Base-by-base conservation (phyloP, 371 early-diverging fungal species). In the Mucor velutinosus region DNA sequence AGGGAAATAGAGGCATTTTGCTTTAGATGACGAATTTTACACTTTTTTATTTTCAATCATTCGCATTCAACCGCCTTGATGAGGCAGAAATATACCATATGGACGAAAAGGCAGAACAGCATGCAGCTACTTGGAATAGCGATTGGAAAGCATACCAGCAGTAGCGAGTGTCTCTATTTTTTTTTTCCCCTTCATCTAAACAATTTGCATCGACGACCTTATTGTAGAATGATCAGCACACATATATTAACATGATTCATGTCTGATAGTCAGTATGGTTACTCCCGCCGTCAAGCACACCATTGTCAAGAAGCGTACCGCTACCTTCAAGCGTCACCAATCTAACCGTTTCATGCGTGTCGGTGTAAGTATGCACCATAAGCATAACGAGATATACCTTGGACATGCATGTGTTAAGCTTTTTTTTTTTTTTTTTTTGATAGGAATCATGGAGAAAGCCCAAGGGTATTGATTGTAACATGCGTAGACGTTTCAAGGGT, bases 391-490 rank as follows among this genome's bases (percentile, higher is more conserved):
- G 23, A 25, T n/a, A n/a, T n/a, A n/a, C n/a, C n/a, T 27, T 15
- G 15, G 61, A 33, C n/a, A n/a, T n/a, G n/a, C n/a, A n/a, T n/a
- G n/a, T n/a, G n/a, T n/a, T n/a, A n/a, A n/a, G n/a, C n/a, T n/a
- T n/a, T n/a, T n/a, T n/a, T n/a, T n/a, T n/a, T n/a, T n/a, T n/a
- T n/a, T n/a, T n/a, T n/a, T n/a, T n/a, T n/a, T n/a, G n/a, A 57
- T 86, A 94, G 93, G 89, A 90, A 76, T 94, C 97, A 75, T 99
- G 99, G 99, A 94, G 99, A 88, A 97, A 97, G 88, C 99, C 99
- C 85, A 95, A 94, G 90, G 99, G 99, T 97, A 99, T 99, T 86
- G 99, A 99, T 85, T 97, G 94, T 92, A 90, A 95, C 77, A 98
- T 99, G 78, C 95, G 99, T 73, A 75, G 75, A 75, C 93, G 98